Percentiles rank a stretch among this genome's conserved stretches.
These are phyloP conservation scores for Fusarium veterinarium DNA, from an alignment of 2,329 filamentous ascomycete genomes.

Conservation along the genomic window DNA sequence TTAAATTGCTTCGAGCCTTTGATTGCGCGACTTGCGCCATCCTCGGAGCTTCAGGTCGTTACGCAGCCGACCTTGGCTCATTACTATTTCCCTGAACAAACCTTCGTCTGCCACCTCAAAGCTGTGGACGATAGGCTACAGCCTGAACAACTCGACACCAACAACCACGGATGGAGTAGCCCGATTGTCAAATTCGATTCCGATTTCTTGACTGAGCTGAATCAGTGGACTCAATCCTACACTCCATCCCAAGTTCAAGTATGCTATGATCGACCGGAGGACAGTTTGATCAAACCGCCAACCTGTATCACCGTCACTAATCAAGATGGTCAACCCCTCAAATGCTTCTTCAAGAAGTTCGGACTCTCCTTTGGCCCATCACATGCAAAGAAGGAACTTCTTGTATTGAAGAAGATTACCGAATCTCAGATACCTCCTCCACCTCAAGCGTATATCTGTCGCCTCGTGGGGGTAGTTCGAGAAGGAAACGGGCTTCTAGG, in stretches of 20 bases:
- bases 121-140: not conserved
- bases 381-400: not conserved
- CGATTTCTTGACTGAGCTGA: not conserved
- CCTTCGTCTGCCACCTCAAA: accelerated
- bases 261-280: not conserved
- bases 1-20: not conserved
- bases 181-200: not conserved
- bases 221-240: not conserved
- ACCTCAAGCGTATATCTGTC: not conserved
- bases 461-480: accelerated
- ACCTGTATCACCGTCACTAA: accelerated
- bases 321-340: accelerated
- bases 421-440: accelerated
- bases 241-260: not conserved
- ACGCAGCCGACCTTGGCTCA: not conserved
- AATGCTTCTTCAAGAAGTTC: not conserved
- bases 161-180: not conserved
- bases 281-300: not conserved
- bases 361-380: not conserved
- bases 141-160: accelerated
- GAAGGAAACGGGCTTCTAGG: not conserved
- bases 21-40: not conserved
- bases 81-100: not conserved
- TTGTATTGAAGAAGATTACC: not conserved
- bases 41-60: accelerated